phyloP scores from a whole-genome alignment of 2,329 filamentous ascomycete genomes.

The Emydomyces testavorans region DNA sequence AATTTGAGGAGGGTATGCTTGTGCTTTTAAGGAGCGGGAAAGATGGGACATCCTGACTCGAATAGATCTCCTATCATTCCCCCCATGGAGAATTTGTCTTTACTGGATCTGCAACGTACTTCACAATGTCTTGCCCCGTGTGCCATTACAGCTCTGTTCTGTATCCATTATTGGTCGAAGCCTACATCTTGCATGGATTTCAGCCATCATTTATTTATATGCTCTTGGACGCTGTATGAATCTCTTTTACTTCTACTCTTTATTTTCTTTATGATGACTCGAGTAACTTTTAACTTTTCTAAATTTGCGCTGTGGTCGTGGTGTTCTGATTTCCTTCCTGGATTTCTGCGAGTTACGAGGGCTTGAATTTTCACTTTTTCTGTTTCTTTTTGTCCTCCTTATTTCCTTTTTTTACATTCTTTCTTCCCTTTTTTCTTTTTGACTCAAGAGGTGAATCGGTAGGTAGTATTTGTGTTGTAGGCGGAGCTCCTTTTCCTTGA shows the following conservation, averaged over 20 bases:
- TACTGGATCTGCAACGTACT: neutral
- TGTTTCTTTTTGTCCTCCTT: slow-evolving; percentile 3
- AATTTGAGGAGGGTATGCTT: slow-evolving; percentile 1
- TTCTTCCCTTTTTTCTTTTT: neutral
- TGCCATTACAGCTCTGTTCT: neutral
- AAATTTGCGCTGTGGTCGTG: neutral
- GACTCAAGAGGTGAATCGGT: neutral
- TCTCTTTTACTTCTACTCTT: slow-evolving; percentile 16
- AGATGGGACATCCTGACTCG: neutral
- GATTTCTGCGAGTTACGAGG: too few relatives aligned
- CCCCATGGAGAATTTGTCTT: neutral
- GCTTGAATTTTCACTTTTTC: neutral
- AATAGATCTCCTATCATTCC: neutral
- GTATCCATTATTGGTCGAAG: neutral
- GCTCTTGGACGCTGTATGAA: slow-evolving; percentile 3
- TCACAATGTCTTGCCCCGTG: neutral
- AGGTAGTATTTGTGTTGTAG: neutral
- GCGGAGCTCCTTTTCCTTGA: neutral
- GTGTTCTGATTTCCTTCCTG: too few relatives aligned
- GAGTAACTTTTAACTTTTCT: slow-evolving; percentile 8
- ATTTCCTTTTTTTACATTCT: neutral
- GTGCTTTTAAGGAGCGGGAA: neutral
- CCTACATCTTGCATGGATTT: neutral
- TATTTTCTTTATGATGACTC: slow-evolving; percentile 19
- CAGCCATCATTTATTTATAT: neutral